These are phyloP conservation scores for Houttuynia cordata DNA, from an alignment of 164 flowering plant genomes.

Conservation along the genomic window DNA sequence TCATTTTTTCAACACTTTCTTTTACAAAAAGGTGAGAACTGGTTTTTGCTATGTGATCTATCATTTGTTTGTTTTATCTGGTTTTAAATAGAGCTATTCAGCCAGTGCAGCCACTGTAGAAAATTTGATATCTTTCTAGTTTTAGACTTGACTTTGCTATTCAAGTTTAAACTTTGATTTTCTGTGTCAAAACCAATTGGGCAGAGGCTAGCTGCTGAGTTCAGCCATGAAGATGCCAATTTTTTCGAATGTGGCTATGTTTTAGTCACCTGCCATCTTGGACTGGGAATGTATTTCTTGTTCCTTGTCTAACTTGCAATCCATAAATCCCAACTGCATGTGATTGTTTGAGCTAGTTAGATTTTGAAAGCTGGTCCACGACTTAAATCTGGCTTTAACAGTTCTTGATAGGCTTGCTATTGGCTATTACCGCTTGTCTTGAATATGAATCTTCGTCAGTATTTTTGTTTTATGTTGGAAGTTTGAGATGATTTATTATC, in stretches of 20 bases:
- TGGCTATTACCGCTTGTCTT: background rate
- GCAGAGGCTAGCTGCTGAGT: background rate
- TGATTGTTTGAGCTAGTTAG: background rate
- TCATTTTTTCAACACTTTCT: slow-evolving; percentile 92
- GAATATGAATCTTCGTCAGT: background rate
- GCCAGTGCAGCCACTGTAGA: too few relatives aligned
- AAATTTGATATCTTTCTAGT: too few relatives aligned
- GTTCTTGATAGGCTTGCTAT: background rate
- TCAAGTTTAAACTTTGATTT: too few relatives aligned
- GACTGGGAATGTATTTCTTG: background rate
- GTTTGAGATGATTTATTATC: background rate
- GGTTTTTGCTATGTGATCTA: background rate
- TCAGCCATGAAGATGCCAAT: background rate
- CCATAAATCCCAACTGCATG: background rate
- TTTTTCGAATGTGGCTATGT: background rate
- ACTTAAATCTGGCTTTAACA: background rate
- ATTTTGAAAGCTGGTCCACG: background rate
- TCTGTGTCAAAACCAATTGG: background rate
- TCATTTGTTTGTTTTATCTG: background rate
- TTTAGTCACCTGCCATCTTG: background rate
- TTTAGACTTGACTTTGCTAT: background rate
- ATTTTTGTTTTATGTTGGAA: too few relatives aligned
- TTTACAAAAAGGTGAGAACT: slow-evolving; percentile 70
- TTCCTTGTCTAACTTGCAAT: background rate
- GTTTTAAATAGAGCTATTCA: too few relatives aligned